Evolutionary conservation across 2,329 filamentous ascomycete species (phyloP).

Genomic region (Colletotrichum sp.): DNA sequence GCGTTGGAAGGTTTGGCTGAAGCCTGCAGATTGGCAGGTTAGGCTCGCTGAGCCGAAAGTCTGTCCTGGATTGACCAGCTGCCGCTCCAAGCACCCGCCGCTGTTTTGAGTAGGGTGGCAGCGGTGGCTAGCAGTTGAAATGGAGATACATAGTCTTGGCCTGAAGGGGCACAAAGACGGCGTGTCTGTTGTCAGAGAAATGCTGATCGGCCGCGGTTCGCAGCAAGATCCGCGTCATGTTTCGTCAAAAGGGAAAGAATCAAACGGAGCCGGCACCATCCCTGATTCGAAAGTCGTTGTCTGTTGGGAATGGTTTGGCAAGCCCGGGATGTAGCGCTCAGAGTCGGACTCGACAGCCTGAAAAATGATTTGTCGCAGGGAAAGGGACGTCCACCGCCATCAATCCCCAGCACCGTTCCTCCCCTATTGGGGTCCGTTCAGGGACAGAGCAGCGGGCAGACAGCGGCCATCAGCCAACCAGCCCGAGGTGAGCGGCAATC

Average conservation of each 20-base stretch:
- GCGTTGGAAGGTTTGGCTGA: not conserved
- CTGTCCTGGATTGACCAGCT: not conserved
- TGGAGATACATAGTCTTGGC: not conserved
- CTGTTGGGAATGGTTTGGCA: not conserved
- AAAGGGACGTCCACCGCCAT: not conserved
- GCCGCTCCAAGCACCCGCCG: constrained; percentile 7
- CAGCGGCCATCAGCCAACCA: not conserved
- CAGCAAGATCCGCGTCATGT: constrained; percentile 13
- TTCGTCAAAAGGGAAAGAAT: constrained; percentile 3
- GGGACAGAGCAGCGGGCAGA: not conserved
- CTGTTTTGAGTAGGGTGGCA: not conserved
- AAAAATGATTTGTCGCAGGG: not conserved
- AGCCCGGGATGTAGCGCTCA: not conserved
- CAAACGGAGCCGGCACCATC: constrained; percentile 4
- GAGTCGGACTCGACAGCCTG: not conserved
- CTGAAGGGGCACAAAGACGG: not conserved
- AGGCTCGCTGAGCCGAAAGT: constrained; percentile 4
- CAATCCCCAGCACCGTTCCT: not conserved
- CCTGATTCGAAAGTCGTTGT: not conserved
- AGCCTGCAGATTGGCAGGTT: not conserved
- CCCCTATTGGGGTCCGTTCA: not conserved
- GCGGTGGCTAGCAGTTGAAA: not conserved
- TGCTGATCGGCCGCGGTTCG: constrained; percentile 14
- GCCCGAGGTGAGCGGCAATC: not conserved
- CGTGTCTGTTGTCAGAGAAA: constrained; percentile 1